Evolutionary conservation across 2,329 filamentous ascomycete species (phyloP), one percentile per base, ranked within the genome.

Genomic region (Alternaria sp.): DNA sequence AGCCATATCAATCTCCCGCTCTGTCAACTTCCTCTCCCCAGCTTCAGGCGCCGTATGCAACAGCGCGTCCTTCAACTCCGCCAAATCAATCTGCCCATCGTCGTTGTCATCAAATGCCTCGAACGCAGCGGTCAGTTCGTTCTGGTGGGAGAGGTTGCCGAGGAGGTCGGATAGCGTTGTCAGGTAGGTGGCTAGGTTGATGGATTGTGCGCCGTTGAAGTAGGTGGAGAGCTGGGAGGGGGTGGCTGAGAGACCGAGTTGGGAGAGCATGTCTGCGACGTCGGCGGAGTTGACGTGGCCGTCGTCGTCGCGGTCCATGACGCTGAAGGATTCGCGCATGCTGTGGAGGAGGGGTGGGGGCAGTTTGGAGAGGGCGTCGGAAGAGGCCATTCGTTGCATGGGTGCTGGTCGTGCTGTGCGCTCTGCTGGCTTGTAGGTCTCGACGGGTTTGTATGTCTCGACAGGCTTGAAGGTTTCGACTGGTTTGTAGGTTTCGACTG

Each of bases 81-180:
- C 86, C 19, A 97, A 82, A 76, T 98, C 93, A 43, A 98, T 89
- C 80, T 97, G 93, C 4, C 96, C 96, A 73, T 92, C 96, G 77
- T 99, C 96, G 67, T 97, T 93, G 66, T 97, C 92, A 75, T 99
- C 96, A 77, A 98, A 98, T 0, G 96, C 96, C 3, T 93, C 93
- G 70, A 99, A 95, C 0, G 96, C 96, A 1, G 93, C 95, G 19
- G 93, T 83, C 10, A 99, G 86, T 77, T 99, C 96, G 15, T 89
- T 86, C 21, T 89, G 88, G 0, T 92, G 90, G 1, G 93, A 96
- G 17, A 98, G 84, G 0, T 89, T 87, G 1, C 89, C 88, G 4
- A 98, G 84, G 3, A 92, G 86, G 10, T 88, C 87, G 1, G 94
- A 92, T 2, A 99, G 84, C 1, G 90, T 90, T 75, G 93, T 95